A percentile compares a stretch with the other conserved stretches of the same genome.
Evolutionary conservation across 2,329 filamentous ascomycete genomes (phyloP).

Genomic region (Sporothrix sp.): DNA sequence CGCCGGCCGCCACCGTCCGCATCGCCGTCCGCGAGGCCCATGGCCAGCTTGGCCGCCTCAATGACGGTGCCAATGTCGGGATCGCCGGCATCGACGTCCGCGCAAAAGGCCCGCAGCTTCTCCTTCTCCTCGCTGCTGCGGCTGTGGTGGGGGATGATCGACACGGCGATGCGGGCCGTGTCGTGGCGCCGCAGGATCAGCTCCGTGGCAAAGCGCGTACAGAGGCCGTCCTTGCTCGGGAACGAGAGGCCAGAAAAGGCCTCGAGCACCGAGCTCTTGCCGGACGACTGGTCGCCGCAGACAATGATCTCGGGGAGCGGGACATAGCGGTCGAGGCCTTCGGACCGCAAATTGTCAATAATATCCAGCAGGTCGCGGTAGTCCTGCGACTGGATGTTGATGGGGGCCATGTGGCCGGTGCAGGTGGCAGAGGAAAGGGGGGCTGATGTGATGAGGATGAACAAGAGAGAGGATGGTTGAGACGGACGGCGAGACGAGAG

Average conservation of each 20-base stretch:
- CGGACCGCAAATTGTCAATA: slow-evolving; percentile 30
- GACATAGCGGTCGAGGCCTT: slow-evolving; percentile 29
- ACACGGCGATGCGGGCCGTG: slow-evolving; percentile 26
- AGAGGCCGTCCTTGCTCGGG: slow-evolving; percentile 46
- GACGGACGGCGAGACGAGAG: no score
- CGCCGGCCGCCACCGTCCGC: slow-evolving; percentile 18
- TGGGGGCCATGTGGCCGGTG: slow-evolving; percentile 1
- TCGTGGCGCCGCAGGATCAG: slow-evolving; percentile 42
- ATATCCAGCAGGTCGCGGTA: slow-evolving; percentile 30
- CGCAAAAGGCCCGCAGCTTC: slow-evolving; percentile 22
- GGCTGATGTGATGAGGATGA: no score
- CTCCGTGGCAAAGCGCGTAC: slow-evolving; percentile 55
- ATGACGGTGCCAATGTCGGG: slow-evolving; percentile 27
- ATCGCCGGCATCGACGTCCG: slow-evolving; percentile 13
- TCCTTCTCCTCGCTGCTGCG: slow-evolving; percentile 22
- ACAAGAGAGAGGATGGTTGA: no score
- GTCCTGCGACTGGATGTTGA: slow-evolving; percentile 22
- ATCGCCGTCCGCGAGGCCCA: slow-evolving; percentile 34
- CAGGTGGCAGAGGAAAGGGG: no score
- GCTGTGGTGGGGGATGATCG: slow-evolving; percentile 27
- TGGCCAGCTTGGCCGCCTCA: slow-evolving; percentile 32
- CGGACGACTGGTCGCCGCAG: slow-evolving; percentile 51
- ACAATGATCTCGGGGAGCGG: slow-evolving; percentile 43
- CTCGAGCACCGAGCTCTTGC: slow-evolving; percentile 56
- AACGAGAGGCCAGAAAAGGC: slow-evolving; percentile 54